Percentiles rank a stretch among this genome's conserved stretches.
Conservation (phyloP, 163 green algal genomes). For the Chloromonas sp. region DNA sequence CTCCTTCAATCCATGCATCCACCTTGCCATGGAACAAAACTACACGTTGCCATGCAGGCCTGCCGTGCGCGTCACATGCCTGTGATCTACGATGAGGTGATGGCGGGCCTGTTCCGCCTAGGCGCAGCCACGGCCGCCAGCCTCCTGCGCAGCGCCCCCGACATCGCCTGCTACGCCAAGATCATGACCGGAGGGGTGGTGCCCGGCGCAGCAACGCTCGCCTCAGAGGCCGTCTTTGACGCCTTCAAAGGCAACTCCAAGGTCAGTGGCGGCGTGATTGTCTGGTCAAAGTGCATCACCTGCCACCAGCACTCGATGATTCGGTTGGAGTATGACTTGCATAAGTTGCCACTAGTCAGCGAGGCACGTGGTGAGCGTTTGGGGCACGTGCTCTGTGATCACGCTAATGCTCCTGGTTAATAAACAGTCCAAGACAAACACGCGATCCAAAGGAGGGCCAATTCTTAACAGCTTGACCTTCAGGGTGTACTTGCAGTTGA, state of each 20-base stretch:
- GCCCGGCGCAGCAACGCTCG: conserved; percentile 83
- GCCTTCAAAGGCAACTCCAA: conserved; percentile 72
- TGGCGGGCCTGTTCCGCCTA: conserved; percentile 78
- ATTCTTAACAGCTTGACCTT: too few relatives aligned
- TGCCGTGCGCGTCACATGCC: conserved; percentile 64
- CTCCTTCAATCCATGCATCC: too few relatives aligned
- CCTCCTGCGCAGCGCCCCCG: conserved; percentile 59
- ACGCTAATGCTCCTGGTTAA: too few relatives aligned
- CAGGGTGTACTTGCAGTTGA: too few relatives aligned
- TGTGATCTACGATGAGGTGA: conserved; percentile 93
- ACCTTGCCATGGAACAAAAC: too few relatives aligned
- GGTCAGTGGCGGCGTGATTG: conserved; percentile 18
- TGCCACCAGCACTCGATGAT: neutral
- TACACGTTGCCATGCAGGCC: conserved; percentile 16
- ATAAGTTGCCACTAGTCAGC: too few relatives aligned
- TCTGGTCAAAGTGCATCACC: neutral
- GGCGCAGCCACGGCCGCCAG: conserved; percentile 48
- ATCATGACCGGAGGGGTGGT: conserved; percentile 60
- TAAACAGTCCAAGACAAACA: too few relatives aligned
- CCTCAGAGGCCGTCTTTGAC: conserved; percentile 71
- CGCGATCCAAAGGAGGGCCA: too few relatives aligned
- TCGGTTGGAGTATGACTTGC: too few relatives aligned
- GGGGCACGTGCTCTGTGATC: too few relatives aligned
- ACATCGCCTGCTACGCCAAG: conserved; percentile 90
- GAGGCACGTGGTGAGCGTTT: too few relatives aligned